A percentile compares a stretch with the other conserved stretches of the same genome.
phyloP scores from a whole-genome alignment of 129 eudicot species.

The Ambrosia artemisiifolia region DNA sequence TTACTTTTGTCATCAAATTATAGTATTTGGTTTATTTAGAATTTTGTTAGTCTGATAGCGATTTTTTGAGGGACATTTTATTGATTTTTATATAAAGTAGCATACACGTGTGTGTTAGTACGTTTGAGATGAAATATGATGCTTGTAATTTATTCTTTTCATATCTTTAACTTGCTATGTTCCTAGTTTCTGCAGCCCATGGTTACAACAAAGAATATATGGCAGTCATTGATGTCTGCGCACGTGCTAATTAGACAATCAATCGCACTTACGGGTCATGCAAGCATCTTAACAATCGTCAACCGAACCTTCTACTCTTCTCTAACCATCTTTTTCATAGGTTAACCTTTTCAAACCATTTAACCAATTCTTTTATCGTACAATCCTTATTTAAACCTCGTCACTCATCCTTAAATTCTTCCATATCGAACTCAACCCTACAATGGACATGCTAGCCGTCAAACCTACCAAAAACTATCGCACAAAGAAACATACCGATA shows the following conservation, averaged over 20 bases:
- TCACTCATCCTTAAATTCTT: neutral
- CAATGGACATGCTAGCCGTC: neutral
- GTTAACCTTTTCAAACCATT: neutral
- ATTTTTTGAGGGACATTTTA: too few species aligned
- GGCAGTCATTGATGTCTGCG: conserved; percentile 38
- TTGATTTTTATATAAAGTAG: too few species aligned
- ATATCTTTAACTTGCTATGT: too few species aligned
- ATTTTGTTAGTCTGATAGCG: too few species aligned
- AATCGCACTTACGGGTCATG: conserved; percentile 41
- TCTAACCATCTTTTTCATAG: neutral
- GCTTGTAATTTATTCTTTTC: too few species aligned
- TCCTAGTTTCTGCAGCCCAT: neutral
- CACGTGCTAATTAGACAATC: conserved; percentile 17
- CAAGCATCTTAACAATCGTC: conserved; percentile 33
- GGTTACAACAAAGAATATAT: conserved; percentile 10
- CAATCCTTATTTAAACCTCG: neutral
- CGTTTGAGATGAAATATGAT: too few species aligned
- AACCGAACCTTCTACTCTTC: conserved; percentile 14
- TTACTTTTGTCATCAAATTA: too few species aligned
- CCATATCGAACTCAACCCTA: neutral
- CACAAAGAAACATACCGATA: conserved; percentile 21
- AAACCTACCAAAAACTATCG: neutral
- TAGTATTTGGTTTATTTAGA: too few species aligned
- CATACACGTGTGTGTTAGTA: too few species aligned
- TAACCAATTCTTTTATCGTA: conserved; percentile 1